A percentile compares a stretch with the other conserved stretches of the same genome.
phyloP scores from a whole-genome alignment of 805 yeast species.

The Starmerella scarabaei region DNA sequence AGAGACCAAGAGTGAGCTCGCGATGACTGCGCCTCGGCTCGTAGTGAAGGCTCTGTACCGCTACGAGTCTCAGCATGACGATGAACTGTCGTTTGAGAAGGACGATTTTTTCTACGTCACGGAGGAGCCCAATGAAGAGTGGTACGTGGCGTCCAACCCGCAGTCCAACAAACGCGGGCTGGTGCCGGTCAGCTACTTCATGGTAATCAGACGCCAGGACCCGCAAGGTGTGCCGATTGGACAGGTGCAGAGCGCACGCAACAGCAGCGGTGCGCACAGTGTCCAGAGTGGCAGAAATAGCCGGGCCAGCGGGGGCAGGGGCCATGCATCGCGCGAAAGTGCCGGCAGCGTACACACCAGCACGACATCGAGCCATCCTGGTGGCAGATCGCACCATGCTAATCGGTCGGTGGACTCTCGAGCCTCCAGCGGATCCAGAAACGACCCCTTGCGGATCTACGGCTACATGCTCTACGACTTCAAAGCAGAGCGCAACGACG shows the following conservation, averaged over 20 bases:
- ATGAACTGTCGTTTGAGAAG: conserved; percentile 60
- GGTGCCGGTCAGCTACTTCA: conserved; percentile 79
- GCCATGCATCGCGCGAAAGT: neutral
- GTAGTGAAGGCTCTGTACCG: conserved; percentile 73
- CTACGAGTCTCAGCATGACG: conserved; percentile 66
- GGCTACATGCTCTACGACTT: conserved; percentile 82
- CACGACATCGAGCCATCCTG: neutral
- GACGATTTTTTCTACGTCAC: conserved; percentile 86
- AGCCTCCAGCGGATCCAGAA: conserved; percentile 9
- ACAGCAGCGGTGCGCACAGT: neutral
- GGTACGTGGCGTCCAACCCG: conserved; percentile 87
- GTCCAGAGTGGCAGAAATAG: neutral
- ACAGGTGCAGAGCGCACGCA: conserved; percentile 19
- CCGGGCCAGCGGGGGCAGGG: neutral
- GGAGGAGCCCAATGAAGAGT: conserved; percentile 43
- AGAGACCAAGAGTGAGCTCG: conserved; percentile 22
- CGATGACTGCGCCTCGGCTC: conserved; percentile 50
- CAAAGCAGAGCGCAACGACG: conserved; percentile 70
- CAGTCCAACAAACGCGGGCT: conserved; percentile 61
- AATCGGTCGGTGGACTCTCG: neutral
- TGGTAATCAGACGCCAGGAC: conserved; percentile 40
- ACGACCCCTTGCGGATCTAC: conserved; percentile 39
- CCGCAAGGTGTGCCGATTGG: conserved; percentile 24
- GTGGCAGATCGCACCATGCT: neutral
- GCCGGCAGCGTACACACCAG: neutral